phyloP scores from a whole-genome alignment of 2,329 filamentous ascomycete genomes.

The Parascedosporium putredinis region DNA sequence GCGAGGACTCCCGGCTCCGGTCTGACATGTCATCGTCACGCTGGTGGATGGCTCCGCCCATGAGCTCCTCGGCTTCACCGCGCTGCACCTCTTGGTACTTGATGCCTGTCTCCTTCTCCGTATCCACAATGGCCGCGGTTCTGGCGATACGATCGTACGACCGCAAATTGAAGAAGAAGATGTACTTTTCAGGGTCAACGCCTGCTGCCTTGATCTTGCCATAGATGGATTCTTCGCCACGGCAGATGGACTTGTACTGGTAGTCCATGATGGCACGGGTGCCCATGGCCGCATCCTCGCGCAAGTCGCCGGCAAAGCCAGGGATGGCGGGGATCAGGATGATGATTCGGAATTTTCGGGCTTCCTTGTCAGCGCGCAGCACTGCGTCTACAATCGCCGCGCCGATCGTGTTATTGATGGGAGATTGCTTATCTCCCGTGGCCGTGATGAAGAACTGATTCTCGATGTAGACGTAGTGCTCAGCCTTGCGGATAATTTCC shows the following conservation, averaged over 20 bases:
- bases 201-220: conserved; percentile 62
- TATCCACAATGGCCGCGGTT: conserved; percentile 59
- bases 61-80: conserved; percentile 80
- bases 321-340: conserved; percentile 84
- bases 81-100: conserved; percentile 79
- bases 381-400: conserved; percentile 84
- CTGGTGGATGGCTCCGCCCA: conserved; percentile 63
- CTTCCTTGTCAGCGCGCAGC: conserved; percentile 68
- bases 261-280: conserved; percentile 97
- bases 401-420: conserved; percentile 82
- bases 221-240: conserved; percentile 85
- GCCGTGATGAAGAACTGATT: conserved; percentile 98
- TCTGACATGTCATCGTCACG: conserved; percentile 28
- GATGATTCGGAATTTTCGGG: conserved; percentile 82
- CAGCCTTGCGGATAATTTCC: conserved; percentile 73
- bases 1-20: conserved; percentile 34
- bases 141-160: conserved; percentile 89
- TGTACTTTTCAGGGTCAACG: conserved; percentile 66
- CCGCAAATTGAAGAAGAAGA: conserved; percentile 90
- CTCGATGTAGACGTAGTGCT: conserved; percentile 95
- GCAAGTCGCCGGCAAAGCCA: conserved; percentile 84
- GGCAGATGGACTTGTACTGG: conserved; percentile 91
- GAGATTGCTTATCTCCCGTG: conserved; percentile 76
- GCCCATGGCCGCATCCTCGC: conserved; percentile 71
- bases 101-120: conserved; percentile 73